Percentiles rank a stretch among this genome's conserved stretches.
phyloP scores from a whole-genome alignment of 163 green algal genomes.

The Volvox carteri region DNA sequence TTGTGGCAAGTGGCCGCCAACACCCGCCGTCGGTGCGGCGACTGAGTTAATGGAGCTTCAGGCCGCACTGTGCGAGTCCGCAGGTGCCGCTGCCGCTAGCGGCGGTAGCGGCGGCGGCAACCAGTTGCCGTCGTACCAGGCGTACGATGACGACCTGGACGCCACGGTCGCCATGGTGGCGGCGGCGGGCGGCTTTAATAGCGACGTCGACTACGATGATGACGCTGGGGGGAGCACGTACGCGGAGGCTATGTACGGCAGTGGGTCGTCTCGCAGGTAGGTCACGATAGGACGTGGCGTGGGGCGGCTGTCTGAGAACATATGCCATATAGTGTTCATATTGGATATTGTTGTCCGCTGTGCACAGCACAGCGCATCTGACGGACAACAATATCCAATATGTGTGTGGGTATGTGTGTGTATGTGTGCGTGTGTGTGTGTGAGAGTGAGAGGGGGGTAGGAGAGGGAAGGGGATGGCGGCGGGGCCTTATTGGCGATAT shows the following conservation, averaged over 20 bases:
- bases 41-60: neutral
- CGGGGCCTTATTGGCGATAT: neutral
- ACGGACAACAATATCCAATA: too few species aligned
- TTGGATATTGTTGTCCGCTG: too few species aligned
- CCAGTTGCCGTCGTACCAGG: neutral
- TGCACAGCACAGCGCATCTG: too few species aligned
- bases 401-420: too few species aligned
- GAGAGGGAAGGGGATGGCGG: too few species aligned
- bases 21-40: neutral
- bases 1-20: neutral
- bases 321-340: too few species aligned
- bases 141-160: constrained; percentile 27
- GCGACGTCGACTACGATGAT: constrained; percentile 10
- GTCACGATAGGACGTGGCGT: neutral
- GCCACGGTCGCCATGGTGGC: constrained; percentile 12
- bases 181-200: constrained; percentile 29
- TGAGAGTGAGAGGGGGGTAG: too few species aligned
- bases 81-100: neutral
- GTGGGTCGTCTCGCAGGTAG: constrained; percentile 19
- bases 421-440: too few species aligned
- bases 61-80: neutral
- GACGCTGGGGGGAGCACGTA: neutral
- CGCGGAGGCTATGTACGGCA: constrained; percentile 7
- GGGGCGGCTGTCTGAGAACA: neutral
- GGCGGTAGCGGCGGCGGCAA: neutral